phyloP scores from a whole-genome alignment of 1,284 basidiomycete genomes.

The Irpex rosettiformis region DNA sequence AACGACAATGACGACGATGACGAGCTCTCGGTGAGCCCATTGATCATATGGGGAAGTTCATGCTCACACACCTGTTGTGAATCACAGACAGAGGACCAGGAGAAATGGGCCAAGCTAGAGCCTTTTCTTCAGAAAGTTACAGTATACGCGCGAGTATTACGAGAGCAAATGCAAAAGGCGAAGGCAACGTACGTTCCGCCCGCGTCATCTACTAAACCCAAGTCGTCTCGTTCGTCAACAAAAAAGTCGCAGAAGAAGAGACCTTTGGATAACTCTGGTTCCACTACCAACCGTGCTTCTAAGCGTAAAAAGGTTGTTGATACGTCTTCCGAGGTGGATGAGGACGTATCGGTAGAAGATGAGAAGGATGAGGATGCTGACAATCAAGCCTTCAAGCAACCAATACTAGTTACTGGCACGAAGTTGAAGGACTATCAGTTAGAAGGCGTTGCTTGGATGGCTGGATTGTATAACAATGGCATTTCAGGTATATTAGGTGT shows the following conservation, averaged over 20 bases:
- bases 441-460: conserved; percentile 96
- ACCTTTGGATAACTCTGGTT: conserved; percentile 9
- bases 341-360: conserved; percentile 19
- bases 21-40: conserved; percentile 14
- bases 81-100: conserved; percentile 39
- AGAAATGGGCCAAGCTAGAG: conserved; percentile 48
- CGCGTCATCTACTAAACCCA: neutral
- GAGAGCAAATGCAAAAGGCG: conserved; percentile 57
- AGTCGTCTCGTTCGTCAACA: conserved; percentile 5
- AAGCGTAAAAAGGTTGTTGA: conserved; percentile 25
- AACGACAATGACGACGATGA: conserved; percentile 11
- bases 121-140: conserved; percentile 62
- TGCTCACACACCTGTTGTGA: neutral
- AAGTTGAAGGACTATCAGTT: conserved; percentile 89
- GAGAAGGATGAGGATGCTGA: conserved; percentile 29
- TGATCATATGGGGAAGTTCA: neutral
- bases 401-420: conserved; percentile 80
- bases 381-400: conserved; percentile 55
- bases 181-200: conserved; percentile 21
- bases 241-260: conserved; percentile 9
- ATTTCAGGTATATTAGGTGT: conserved; percentile 89
- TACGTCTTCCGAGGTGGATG: conserved; percentile 23
- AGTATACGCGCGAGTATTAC: conserved; percentile 56
- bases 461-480: conserved; percentile 88
- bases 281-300: conserved; percentile 15